Percentiles rank a stretch among this genome's conserved stretches.
These are phyloP conservation scores for Penicillium sp. DNA, from an alignment of 2,329 filamentous ascomycete genomes.

Conservation along the genomic window DNA sequence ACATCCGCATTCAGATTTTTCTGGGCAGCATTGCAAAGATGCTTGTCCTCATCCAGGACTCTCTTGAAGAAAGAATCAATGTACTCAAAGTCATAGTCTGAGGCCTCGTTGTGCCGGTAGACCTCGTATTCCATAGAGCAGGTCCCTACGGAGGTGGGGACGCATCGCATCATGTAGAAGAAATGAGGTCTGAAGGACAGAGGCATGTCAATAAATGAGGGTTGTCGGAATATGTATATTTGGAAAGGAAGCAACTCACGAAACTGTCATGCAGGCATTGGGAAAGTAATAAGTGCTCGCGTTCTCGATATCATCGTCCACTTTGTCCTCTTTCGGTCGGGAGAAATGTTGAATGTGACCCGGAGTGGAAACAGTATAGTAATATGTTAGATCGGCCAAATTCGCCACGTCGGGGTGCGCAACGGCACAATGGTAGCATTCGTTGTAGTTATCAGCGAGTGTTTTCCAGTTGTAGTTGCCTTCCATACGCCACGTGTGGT, in stretches of 20 bases:
- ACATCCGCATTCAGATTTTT: conserved; percentile 58
- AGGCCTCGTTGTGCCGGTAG: conserved; percentile 57
- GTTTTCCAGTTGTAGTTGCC: conserved; percentile 60
- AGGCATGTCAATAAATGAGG: neutral
- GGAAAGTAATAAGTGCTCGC: conserved; percentile 36
- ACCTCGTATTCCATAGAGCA: conserved; percentile 61
- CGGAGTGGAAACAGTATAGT: conserved; percentile 49
- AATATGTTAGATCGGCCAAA: conserved; percentile 54
- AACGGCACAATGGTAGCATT: conserved; percentile 20
- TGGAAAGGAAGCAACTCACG: conserved; percentile 21
- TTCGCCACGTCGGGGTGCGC: conserved; percentile 28
- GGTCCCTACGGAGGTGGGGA: conserved; percentile 51
- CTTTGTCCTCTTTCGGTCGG: conserved; percentile 46
- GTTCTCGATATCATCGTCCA: conserved; percentile 42
- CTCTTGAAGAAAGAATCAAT: conserved; percentile 60
- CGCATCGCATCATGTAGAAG: conserved; percentile 61
- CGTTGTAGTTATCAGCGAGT: conserved; percentile 61
- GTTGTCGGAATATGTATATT: neutral
- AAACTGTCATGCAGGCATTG: conserved; percentile 34
- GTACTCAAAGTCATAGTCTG: conserved; percentile 53
- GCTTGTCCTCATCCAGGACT: conserved; percentile 61
- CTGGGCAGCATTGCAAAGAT: conserved; percentile 56
- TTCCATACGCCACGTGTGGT: conserved; percentile 56
- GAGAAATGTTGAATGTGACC: conserved; percentile 50
- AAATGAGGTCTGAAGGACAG: conserved; percentile 46